Evolutionary conservation across 768 basidiomycete species (phyloP).

Genomic region (Paxillus rubicundulus): DNA sequence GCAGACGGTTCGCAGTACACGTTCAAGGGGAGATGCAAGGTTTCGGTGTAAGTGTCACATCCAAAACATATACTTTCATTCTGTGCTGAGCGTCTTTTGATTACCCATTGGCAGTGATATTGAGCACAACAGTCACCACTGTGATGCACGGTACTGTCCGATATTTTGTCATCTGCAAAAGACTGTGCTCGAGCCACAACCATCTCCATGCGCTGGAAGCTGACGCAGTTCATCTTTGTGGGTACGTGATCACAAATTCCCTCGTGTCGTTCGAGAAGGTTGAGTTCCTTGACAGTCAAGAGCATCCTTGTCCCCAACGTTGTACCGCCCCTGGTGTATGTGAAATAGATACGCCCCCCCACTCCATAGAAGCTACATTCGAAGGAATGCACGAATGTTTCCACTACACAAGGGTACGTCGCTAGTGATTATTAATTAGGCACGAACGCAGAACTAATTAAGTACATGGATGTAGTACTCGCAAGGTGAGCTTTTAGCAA

Average conservation of each 20-base stretch:
- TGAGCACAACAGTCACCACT: slow-evolving; percentile 46
- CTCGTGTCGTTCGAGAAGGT: not conserved
- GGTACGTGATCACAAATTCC: slow-evolving; percentile 34
- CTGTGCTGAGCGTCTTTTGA: not conserved
- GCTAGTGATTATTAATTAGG: not conserved
- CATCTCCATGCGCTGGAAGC: slow-evolving; percentile 52
- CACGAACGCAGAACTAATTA: not conserved
- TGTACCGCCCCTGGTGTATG: slow-evolving; percentile 53
- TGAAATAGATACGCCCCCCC: slow-evolving; percentile 54
- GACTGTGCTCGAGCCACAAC: slow-evolving; percentile 43
- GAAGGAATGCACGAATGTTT: slow-evolving; percentile 58
- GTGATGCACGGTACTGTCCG: slow-evolving; percentile 52
- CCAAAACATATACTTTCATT: not conserved
- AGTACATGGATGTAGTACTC: slow-evolving; percentile 40
- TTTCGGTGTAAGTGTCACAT: slow-evolving; percentile 37
- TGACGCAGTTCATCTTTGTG: slow-evolving; percentile 52
- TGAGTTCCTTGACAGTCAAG: slow-evolving; percentile 36
- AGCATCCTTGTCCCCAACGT: slow-evolving; percentile 42
- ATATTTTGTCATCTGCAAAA: slow-evolving; percentile 52
- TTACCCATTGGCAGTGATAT: slow-evolving; percentile 38
- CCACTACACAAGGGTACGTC: slow-evolving; percentile 56
- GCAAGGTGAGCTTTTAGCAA: slow-evolving; percentile 39
- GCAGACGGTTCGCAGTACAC: slow-evolving; percentile 28
- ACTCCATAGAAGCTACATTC: slow-evolving; percentile 59
- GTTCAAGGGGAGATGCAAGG: slow-evolving; percentile 44